Conservation (phyloP, 768 basidiomycete genomes). For the Boletus sp. region DNA sequence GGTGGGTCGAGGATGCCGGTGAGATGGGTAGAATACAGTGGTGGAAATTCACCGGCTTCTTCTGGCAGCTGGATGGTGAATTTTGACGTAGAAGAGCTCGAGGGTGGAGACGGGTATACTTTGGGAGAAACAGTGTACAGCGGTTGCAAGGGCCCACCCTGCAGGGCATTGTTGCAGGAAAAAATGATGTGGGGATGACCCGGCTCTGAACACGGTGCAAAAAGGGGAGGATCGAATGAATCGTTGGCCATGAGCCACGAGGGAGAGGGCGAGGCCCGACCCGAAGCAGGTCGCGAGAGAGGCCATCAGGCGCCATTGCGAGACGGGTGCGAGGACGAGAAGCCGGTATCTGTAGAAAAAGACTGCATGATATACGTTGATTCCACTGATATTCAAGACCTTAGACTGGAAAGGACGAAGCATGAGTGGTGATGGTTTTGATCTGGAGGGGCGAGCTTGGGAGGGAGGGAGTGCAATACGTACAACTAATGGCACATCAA, state of each 20-base stretch:
- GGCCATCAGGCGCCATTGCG: conserved; percentile 13
- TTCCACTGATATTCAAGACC: conserved; percentile 34
- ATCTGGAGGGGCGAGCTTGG: no score
- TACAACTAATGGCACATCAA: conserved; percentile 28
- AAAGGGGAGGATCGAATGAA: conserved; percentile 23
- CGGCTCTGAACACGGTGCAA: conserved; percentile 17
- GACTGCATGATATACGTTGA: conserved; percentile 33
- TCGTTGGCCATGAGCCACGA: conserved; percentile 20
- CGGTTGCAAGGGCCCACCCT: conserved; percentile 8
- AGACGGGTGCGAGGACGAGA: conserved; percentile 14
- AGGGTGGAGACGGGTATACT: conserved; percentile 31
- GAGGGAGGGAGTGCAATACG: not conserved
- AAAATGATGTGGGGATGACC: conserved; percentile 16
- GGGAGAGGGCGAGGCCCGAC: conserved; percentile 11
- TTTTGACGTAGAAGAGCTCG: conserved; percentile 26
- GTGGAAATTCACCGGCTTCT: conserved; percentile 16
- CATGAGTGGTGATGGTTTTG: not conserved
- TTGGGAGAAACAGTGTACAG: conserved; percentile 20
- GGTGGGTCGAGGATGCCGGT: conserved; percentile 35
- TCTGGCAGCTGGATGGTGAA: conserved; percentile 27
- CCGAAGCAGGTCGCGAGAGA: conserved; percentile 15
- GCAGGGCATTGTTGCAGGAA: conserved; percentile 14
- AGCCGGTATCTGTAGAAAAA: conserved; percentile 30
- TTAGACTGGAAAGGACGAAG: conserved; percentile 20
- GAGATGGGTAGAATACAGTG: conserved; percentile 27